A percentile compares a stretch with the other conserved stretches of the same genome.
Conservation (phyloP, 2,329 filamentous ascomycete genomes). For the Aspergillaceae sp. region DNA sequence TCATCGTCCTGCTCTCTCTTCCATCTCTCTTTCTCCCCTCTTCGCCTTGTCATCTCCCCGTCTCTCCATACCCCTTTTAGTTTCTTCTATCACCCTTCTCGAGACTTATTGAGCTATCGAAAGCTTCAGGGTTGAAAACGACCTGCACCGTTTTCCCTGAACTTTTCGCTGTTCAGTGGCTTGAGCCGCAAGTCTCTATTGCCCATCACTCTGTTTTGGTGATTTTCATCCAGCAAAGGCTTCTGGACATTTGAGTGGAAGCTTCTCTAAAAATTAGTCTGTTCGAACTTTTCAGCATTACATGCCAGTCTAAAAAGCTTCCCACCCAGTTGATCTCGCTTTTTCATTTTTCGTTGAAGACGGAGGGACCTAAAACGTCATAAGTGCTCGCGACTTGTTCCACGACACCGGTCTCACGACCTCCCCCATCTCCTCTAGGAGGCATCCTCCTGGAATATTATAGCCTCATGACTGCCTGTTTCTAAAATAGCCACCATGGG, state of each 20-base stretch:
- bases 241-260: neutral
- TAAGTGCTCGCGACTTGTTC: constrained; percentile 26
- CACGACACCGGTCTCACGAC: constrained; percentile 23
- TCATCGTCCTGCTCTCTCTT: neutral
- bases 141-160: constrained; percentile 37
- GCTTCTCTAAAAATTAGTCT: neutral
- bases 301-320: neutral
- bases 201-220: constrained; percentile 1
- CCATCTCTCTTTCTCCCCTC: neutral
- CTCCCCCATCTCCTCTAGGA: constrained; percentile 19
- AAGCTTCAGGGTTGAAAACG: constrained; percentile 21
- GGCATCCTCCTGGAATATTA: constrained; percentile 18
- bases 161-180: constrained; percentile 15
- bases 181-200: constrained; percentile 9
- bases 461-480: constrained; percentile 34
- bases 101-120: constrained; percentile 6
- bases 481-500: constrained; percentile 34
- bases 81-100: neutral
- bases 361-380: constrained; percentile 29
- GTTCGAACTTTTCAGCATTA: neutral
- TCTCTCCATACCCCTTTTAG: neutral
- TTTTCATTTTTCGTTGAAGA: too few relatives aligned
- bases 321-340: too few relatives aligned
- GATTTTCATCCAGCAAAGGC: constrained; percentile 1
- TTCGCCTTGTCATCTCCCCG: neutral